Conservation (phyloP, 192 early-diverging fungal genomes). For the Gamsiella multidivaricata region DNA sequence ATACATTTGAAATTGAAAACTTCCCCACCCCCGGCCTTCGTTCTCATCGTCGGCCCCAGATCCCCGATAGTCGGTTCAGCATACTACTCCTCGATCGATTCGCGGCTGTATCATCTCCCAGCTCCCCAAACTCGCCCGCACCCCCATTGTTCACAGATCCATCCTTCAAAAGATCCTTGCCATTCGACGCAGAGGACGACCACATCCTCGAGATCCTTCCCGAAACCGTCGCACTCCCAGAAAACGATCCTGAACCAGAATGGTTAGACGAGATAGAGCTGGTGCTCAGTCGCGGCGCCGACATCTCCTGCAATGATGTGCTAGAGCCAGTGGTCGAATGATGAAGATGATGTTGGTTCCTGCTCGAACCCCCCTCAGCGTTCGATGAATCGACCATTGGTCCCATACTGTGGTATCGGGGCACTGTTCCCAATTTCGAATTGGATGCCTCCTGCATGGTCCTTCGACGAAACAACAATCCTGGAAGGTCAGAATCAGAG, state of each 20-base stretch:
- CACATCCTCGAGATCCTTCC: conserved; percentile 43
- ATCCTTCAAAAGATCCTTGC: conserved; percentile 14
- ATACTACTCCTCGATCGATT: conserved; percentile 17
- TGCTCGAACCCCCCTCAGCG: background rate
- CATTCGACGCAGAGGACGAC: conserved; percentile 6
- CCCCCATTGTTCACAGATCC: conserved; percentile 14
- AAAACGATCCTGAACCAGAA: conserved; percentile 2
- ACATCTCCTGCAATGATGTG: conserved; percentile 21
- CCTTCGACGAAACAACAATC: conserved; percentile 29
- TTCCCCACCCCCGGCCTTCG: background rate
- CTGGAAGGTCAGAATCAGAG: conserved; percentile 37
- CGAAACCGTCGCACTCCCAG: conserved; percentile 36
- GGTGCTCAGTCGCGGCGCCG: conserved; percentile 24
- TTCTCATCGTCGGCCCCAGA: conserved; percentile 40
- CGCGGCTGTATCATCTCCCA: conserved; percentile 14
- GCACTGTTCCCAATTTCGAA: conserved; percentile 5
- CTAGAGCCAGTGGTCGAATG: conserved; percentile 1
- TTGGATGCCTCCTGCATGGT: conserved; percentile 24
- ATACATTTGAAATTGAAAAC: background rate
- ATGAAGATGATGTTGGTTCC: background rate
- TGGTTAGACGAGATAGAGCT: conserved; percentile 4
- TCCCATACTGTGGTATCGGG: conserved; percentile 31
- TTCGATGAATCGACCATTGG: conserved; percentile 1
- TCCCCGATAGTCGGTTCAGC: conserved; percentile 45
- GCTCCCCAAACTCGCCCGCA: conserved; percentile 40